A percentile compares a stretch with the other conserved stretches of the same genome.
Evolutionary conservation across 495 filamentous ascomycete species (phyloP).

Genomic region (Xylaria bambusicola): DNA sequence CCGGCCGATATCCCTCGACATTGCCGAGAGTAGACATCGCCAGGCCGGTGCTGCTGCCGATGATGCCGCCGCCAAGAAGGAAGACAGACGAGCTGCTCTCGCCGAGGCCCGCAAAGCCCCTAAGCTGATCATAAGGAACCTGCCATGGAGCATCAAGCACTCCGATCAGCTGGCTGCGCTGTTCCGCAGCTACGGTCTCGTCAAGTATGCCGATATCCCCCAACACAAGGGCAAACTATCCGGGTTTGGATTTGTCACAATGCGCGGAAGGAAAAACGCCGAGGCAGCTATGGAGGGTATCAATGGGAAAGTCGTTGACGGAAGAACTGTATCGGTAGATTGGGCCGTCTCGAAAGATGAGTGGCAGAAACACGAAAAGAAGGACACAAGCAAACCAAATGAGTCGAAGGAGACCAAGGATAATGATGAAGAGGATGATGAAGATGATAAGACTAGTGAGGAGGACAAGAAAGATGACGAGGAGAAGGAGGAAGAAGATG

Average conservation of each 20-base stretch:
- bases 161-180: conserved; percentile 73
- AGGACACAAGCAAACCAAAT: conserved; percentile 27
- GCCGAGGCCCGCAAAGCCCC: conserved; percentile 62
- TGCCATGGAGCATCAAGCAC: conserved; percentile 93
- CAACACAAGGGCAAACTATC: conserved; percentile 70
- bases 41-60: conserved; percentile 49
- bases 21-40: conserved; percentile 83
- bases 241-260: conserved; percentile 90
- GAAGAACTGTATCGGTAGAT: conserved; percentile 84
- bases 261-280: conserved; percentile 87
- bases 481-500: conserved; percentile 41
- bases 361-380: conserved; percentile 63
- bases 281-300: conserved; percentile 81
- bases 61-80: conserved; percentile 52
- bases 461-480: conserved; percentile 34
- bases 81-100: conserved; percentile 56
- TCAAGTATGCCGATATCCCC: conserved; percentile 79
- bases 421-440: conserved; percentile 22
- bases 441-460: conserved; percentile 17
- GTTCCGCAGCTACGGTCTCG: conserved; percentile 86
- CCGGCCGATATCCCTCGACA: conserved; percentile 78
- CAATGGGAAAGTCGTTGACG: conserved; percentile 90
- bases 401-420: conserved; percentile 38
- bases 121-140: conserved; percentile 89
- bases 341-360: conserved; percentile 91